These are phyloP conservation scores for Dendrocalamus latiflorus DNA, from an alignment of 202 grass and related monocot species.

Conservation along the genomic window DNA sequence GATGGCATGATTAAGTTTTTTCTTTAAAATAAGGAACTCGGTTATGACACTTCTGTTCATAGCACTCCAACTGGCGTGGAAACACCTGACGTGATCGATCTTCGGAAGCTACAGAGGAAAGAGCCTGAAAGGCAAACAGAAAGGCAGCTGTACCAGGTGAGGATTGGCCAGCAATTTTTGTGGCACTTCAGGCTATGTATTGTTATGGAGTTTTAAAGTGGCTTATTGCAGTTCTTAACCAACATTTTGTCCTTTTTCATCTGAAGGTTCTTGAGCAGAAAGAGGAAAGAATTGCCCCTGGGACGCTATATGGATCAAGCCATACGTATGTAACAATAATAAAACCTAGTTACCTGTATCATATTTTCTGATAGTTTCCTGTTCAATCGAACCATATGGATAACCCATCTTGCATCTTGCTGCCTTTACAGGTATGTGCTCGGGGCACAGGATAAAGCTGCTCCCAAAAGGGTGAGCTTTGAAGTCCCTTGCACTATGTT, in stretches of 20 bases:
- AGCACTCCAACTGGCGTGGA: conserved; percentile 97
- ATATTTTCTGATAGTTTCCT: too few relatives aligned
- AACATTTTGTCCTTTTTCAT: not conserved
- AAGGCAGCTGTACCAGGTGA: conserved; percentile 84
- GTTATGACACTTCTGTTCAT: conserved; percentile 19
- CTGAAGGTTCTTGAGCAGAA: conserved; percentile 87
- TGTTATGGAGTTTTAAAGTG: not conserved
- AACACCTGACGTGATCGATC: conserved; percentile 94
- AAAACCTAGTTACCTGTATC: not conserved
- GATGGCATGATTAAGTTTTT: not conserved
- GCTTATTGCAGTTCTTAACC: not conserved
- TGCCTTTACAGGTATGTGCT: conserved; percentile 62
- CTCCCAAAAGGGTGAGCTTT: conserved; percentile 68
- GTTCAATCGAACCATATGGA: not conserved
- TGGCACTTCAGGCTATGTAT: not conserved
- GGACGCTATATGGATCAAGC: conserved; percentile 71
- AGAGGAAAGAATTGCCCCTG: conserved; percentile 80
- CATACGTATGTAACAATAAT: conserved; percentile 60
- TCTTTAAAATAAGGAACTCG: not conserved
- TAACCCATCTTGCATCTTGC: not conserved
- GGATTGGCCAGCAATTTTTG: not conserved
- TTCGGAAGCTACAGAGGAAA: conserved; percentile 71
- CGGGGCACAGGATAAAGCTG: conserved; percentile 71
- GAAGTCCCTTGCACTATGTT: not conserved
- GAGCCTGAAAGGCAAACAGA: conserved; percentile 75